Evolutionary conservation across 2,329 filamentous ascomycete genomes (phyloP), one percentile per base, ranked within the genome.

Genomic region (Periconia sp.): DNA sequence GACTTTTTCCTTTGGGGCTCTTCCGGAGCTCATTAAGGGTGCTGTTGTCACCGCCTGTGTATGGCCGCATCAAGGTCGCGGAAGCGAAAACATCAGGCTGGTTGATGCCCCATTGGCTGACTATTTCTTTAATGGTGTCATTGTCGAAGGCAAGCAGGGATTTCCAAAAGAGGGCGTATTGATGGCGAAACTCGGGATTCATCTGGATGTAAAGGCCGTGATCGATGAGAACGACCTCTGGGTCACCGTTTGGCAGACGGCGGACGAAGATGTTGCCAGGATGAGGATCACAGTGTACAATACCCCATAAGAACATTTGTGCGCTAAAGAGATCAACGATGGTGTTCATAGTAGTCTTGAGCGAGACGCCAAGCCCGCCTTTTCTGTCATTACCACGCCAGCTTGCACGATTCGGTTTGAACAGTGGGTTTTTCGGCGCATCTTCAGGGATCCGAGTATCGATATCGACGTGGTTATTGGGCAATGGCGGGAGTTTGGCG

Each of bases 231-330:
- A 97, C 93, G 30, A 99, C 82, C 77, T 99, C 92, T 1, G 93
- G 83, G 42, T 85, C 82, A n/a, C 93, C 93, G 42, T 82, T 87
- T 1, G 92, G 89, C 15, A 91, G 81, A 9, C 94, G 88, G 9
- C 94, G 89, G 68, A 97, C 88, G 77, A 99, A 96, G 72, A 97
- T 94, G 76, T 99, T 99, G 27, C 93, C 93, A 1, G 94, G 94
- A 69, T 99, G 94, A 10, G 94, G 94, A 72, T 99, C 94, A 76
- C 93, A 97, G 77, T 99, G 93, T 0, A 97, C 90, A 42, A 90
- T 84, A 13, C 94, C 94, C 90, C 91, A 97, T 60, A 96, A 88
- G 79, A 97, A 99, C 82, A 97, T 97, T 70, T 97, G 93, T 2
- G 91, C 92, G n/a, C 88, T 90, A 79, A 97, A 99, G 33, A 97